Base-by-base conservation (phyloP, 2,329 filamentous ascomycete genomes). In the Aureobasidium pullulans region DNA sequence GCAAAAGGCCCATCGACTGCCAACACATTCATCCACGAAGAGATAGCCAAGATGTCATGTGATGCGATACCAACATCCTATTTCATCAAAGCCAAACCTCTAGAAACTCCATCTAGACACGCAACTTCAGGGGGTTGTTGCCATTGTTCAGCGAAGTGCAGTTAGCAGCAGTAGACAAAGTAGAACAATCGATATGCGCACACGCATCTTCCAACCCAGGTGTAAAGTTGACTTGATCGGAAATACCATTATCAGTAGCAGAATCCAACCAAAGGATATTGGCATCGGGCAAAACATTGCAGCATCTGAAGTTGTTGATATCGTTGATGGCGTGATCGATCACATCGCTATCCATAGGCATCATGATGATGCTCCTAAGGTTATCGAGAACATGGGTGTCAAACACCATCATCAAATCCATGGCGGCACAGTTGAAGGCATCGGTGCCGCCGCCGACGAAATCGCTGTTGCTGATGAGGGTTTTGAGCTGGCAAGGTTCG, bases 211-310 rank as follows among this genome's bases (percentile, higher is more conserved):
- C 57, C 5, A 13, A 19, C 6, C 19, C 39, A 4, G 60, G 56
- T 0, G 32, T 46, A 5, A 19, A 34, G 15, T 49, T 37, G 16
- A 62, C 60, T 6, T 19, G 29, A 19, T 53, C 31, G 5, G 44
- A 32, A 16, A 60, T 47, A 10, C 50, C 60, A 16, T 29, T 40
- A 23, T 60, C 57, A 5, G 47, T 57, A 13, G 60, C 60, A 28
- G 31, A 47, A 28, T 49, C 53, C 9, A 46, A 28, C 61, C 59
- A 64, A 34, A 61, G 10, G 47, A 63, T 64, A 16, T 37, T 49
- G 7, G 60, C 58, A 46, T 63, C 62, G 1, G 64, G 64, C n/a
- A 66, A 43, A 11, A 66, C 64, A 40, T 65, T 66, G 61, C 62
- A 66, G 50, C 64, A 66, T 6, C 64, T 58, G n/a, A 62, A 63